Percentiles rank a stretch among this genome's conserved stretches.
Evolutionary conservation across 2,329 filamentous ascomycete species (phyloP).

Genomic region (Trichophyton rubrum): DNA sequence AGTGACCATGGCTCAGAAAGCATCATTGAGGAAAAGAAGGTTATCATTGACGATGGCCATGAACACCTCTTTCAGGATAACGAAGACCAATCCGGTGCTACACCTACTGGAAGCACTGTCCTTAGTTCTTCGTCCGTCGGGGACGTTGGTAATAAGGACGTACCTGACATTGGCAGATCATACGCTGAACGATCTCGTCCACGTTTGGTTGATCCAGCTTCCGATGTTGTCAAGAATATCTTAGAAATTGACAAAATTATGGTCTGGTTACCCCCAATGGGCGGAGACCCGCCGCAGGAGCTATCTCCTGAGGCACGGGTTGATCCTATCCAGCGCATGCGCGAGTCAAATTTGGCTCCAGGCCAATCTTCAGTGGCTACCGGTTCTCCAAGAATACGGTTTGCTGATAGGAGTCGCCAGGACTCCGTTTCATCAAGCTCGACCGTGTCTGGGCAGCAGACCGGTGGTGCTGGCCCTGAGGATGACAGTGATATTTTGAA

Average conservation of each 20-base stretch:
- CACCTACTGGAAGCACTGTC: background rate
- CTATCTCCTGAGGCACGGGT: background rate
- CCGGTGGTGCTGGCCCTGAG: background rate
- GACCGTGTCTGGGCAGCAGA: background rate
- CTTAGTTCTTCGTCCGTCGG: background rate
- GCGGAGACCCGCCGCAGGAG: slow-evolving; percentile 5
- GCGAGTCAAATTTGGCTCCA: slow-evolving; percentile 6
- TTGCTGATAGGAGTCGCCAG: background rate
- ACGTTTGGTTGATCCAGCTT: background rate
- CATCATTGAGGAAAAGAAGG: background rate
- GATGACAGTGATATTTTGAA: slow-evolving; percentile 4
- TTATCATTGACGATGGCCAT: background rate
- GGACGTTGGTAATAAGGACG: background rate
- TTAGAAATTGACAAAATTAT: slow-evolving; percentile 24
- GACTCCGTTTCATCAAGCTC: background rate
- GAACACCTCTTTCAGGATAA: background rate
- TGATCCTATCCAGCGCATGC: slow-evolving; percentile 6
- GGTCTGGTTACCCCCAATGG: slow-evolving; percentile 26
- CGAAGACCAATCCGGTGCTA: background rate
- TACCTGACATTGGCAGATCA: background rate
- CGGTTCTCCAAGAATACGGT: background rate
- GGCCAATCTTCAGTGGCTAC: slow-evolving; percentile 6
- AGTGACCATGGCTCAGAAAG: slow-evolving; percentile 15
- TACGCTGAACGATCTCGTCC: background rate
- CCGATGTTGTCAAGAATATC: slow-evolving; percentile 24